These are phyloP conservation scores for Lachancea meyersii DNA, from an alignment of 805 yeast genomes.

Conservation along the genomic window DNA sequence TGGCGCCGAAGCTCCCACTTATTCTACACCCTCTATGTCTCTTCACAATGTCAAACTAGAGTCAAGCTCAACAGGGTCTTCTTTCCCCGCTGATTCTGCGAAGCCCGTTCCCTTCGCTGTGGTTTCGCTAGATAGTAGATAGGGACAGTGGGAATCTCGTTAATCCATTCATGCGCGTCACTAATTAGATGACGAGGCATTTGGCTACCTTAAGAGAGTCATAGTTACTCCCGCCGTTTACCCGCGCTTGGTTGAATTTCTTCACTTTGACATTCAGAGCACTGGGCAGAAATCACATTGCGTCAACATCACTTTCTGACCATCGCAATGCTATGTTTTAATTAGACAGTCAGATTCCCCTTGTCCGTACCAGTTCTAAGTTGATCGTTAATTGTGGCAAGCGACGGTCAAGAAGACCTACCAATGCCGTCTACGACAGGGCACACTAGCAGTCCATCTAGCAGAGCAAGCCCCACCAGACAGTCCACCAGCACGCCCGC, in stretches of 20 bases:
- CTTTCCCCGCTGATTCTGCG: conserved; percentile 35
- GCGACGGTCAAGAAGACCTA: conserved; percentile 29
- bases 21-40: conserved; percentile 34
- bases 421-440: conserved; percentile 27
- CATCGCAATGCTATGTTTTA: conserved; percentile 42
- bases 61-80: conserved; percentile 36
- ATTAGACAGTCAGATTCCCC: conserved; percentile 42
- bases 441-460: conserved; percentile 25
- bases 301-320: conserved; percentile 41
- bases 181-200: conserved; percentile 32
- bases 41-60: conserved; percentile 41
- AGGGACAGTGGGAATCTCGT: conserved; percentile 10
- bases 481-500: conserved; percentile 29
- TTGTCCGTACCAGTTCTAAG: conserved; percentile 29
- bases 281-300: conserved; percentile 42
- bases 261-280: conserved; percentile 38
- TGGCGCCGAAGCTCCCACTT: conserved; percentile 43
- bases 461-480: conserved; percentile 24
- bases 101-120: conserved; percentile 10
- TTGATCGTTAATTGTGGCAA: conserved; percentile 27
- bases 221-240: conserved; percentile 44
- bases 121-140: conserved; percentile 9
- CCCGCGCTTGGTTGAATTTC: conserved; percentile 42
- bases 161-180: conserved; percentile 10
- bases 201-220: conserved; percentile 41